Conservation (phyloP, 2,329 filamentous ascomycete species). For the Periconia sp. region DNA sequence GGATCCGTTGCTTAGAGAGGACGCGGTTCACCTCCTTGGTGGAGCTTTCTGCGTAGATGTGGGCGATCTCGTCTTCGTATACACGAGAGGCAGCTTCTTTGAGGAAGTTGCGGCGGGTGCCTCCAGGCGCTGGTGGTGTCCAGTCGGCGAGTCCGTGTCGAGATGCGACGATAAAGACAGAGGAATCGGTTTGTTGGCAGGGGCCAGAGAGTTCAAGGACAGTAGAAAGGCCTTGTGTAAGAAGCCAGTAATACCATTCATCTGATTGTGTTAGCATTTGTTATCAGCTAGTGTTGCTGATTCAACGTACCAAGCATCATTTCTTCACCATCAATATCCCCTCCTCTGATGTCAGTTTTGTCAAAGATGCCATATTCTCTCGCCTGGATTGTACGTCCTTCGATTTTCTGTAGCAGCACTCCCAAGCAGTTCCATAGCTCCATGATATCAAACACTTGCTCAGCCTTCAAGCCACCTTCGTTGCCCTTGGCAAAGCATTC, state of each 20-base stretch:
- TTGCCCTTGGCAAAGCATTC: conserved; percentile 63
- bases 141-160: conserved; percentile 60
- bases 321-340: conserved; percentile 56
- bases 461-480: conserved; percentile 53
- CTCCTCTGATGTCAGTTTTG: conserved; percentile 46
- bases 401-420: conserved; percentile 58
- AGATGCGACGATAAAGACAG: conserved; percentile 56
- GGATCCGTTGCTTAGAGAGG: conserved; percentile 46
- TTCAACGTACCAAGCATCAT: conserved; percentile 51
- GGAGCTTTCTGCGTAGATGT: conserved; percentile 36
- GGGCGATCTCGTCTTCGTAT: conserved; percentile 56
- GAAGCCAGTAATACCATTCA: conserved; percentile 63
- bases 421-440: conserved; percentile 66
- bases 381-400: conserved; percentile 57
- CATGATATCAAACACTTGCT: conserved; percentile 64
- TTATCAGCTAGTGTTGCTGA: not conserved
- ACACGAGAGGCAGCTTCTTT: conserved; percentile 62
- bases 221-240: conserved; percentile 60
- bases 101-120: conserved; percentile 59
- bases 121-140: conserved; percentile 49
- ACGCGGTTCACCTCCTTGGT: conserved; percentile 42
- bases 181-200: conserved; percentile 39
- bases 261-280: conserved; percentile 42
- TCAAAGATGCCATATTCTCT: conserved; percentile 60
- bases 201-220: conserved; percentile 54